Evolutionary conservation across 2,329 filamentous ascomycete genomes (phyloP).

Genomic region (Alternaria consortialis): DNA sequence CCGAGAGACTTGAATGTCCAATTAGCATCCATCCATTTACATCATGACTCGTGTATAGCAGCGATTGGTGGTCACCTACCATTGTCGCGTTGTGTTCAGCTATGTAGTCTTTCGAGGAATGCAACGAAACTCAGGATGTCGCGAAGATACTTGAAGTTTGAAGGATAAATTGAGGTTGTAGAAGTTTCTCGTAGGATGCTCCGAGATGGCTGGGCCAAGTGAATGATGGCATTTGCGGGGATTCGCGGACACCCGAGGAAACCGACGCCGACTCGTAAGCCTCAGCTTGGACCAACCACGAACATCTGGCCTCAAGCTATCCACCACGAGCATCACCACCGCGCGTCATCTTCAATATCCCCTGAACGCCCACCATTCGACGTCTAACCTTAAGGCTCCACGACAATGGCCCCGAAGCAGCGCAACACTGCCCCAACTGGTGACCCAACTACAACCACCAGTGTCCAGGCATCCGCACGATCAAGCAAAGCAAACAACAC

Average conservation of each 20-base stretch:
- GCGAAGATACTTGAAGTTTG: background rate
- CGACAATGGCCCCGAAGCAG: slow-evolving; percentile 46
- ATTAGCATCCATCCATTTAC: slow-evolving; percentile 14
- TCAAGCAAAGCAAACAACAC: slow-evolving; percentile 46
- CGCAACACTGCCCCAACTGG: slow-evolving; percentile 28
- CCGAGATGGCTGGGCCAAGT: background rate
- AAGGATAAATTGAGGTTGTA: background rate
- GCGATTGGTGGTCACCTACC: background rate
- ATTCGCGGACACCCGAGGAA: slow-evolving; percentile 24
- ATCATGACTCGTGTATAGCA: slow-evolving; percentile 7
- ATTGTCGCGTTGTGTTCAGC: background rate
- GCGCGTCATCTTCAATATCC: background rate
- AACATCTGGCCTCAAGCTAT: slow-evolving; percentile 41
- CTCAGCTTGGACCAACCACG: slow-evolving; percentile 18
- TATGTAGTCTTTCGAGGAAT: too few species aligned
- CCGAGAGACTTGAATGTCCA: slow-evolving; percentile 41
- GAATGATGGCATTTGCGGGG: slow-evolving; percentile 30
- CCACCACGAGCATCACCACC: slow-evolving; percentile 19
- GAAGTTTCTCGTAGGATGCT: background rate
- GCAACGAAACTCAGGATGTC: too few species aligned
- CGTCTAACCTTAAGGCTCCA: slow-evolving; percentile 2
- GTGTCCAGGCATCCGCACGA: slow-evolving; percentile 23
- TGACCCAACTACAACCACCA: slow-evolving; percentile 23
- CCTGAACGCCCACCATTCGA: background rate
- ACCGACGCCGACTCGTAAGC: slow-evolving; percentile 14